Base-by-base conservation (phyloP, 805 yeast species). In the Candida chauliodis region DNA sequence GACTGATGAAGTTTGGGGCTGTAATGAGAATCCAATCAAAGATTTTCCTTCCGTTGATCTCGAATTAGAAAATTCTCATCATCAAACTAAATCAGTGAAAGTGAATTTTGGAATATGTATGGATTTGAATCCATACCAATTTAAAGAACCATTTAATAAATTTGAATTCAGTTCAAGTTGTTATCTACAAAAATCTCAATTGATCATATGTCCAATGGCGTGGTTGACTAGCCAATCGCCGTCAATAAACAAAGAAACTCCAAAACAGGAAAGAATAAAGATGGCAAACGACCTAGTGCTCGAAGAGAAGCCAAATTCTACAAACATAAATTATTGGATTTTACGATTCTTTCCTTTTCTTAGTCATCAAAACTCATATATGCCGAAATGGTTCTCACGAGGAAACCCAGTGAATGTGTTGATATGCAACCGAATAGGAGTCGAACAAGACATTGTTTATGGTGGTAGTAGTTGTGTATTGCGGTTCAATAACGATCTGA, bases 81-180 rank as follows among this genome's bases (percentile, higher is more conserved):
- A 19, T 18, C 28, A 14, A 14, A 10, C 20, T 8, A 28, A 23
- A 18, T 5, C 8, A 2, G 43, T 59, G 8, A 45, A 46, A 2
- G 63, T 83, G 1, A 71, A 80, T 23, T 68, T 90, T 38, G 98
- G 96, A 0, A 88, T 90, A 5, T 90, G 98, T 56, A 90, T 90
- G 97, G 98, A 90, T 61, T 58, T 90, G 44, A 89, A 86, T 55
- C 96, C 96, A 0, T 84, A 85, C 56, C 71, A 84, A 54, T 90
- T 90, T 56, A 67, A 75, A 45, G 88, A 95, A 1, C 89, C 95
- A 1, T 89, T 87, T 59, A 66, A 72, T 25, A 70, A 66, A 18
- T 87, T 75, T 53, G 97, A 90, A 57, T 86, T 84, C 58, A 72
- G 90, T 0, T 55, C 59, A 20, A 67, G 69, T 37, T 78, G 84